Evolutionary conservation across 2,329 filamentous ascomycete genomes (phyloP), one percentile per base, ranked within the genome.

Genomic region (Lecanicillium sp.): DNA sequence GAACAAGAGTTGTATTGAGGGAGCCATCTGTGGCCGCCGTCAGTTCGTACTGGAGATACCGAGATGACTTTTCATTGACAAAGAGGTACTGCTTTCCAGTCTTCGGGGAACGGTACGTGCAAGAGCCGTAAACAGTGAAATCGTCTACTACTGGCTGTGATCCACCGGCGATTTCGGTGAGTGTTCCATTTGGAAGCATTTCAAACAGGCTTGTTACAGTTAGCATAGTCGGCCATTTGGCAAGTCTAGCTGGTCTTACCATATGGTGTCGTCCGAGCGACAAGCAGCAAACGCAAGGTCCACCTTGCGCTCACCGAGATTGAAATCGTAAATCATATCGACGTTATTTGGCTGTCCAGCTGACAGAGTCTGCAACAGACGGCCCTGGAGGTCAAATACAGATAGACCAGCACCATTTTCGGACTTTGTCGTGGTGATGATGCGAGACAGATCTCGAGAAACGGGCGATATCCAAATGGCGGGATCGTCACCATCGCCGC

Each of bases 21-120:
- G 61, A 60, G 5, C 63, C 62, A 20, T 68, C 54, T 3, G 54
- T 22, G 4, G 58, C 57, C 0, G 65, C 55, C 0, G 63, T 62
- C 2, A 75, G 53, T 41, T 72, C 68, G 42, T 69, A 74, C 47
- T 75, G 71, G 0, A 74, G 63, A 44, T 74, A 74, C n/a, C 66
- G 56, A 1, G 70, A 66, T 0, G 67, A 62, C 45, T 75, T 75
- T 36, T 67, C 65, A 46, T 75, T 75, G 43, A 74, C 69, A 37
- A 74, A 74, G 17, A 75, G 62, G 40, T 72, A 73, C 29, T 72
- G 66, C 46, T 67, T 71, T 17, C 60, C 62, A 0, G 62, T 65
- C 22, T 52, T 65, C 5, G 50, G 58, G 1, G 72, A 75, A 12
- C 53, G 65, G 51, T 74, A 75, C 18, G 62, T 63, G 44, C 66